A percentile compares a stretch with the other conserved stretches of the same genome.
Conservation (phyloP, 2,329 filamentous ascomycete genomes). For the Hirsutella rhossiliensis region DNA sequence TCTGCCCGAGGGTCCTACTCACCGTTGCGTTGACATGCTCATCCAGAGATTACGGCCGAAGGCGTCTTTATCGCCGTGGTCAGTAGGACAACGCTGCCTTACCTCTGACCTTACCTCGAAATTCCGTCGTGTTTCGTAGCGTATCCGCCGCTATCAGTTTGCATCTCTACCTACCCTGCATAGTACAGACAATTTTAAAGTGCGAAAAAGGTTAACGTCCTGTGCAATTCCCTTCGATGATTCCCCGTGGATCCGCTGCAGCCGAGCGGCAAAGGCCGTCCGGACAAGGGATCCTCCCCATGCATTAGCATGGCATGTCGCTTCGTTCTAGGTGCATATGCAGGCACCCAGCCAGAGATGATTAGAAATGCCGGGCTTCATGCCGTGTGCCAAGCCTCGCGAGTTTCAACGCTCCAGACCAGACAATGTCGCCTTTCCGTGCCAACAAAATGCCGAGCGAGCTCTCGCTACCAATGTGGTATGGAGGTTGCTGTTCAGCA, state of each 20-base stretch:
- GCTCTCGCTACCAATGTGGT: neutral
- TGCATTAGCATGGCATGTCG: neutral
- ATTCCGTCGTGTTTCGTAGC: constrained; percentile 3
- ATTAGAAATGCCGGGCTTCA: neutral
- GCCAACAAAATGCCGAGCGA: no score
- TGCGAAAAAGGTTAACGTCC: constrained; percentile 1
- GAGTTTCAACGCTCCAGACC: neutral
- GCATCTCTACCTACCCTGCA: constrained; percentile 6
- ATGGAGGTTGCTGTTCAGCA: constrained; percentile 2
- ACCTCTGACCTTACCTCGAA: constrained; percentile 44
- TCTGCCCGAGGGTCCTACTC: neutral
- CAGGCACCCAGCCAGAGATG: neutral
- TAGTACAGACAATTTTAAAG: constrained; percentile 3
- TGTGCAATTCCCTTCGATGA: neutral
- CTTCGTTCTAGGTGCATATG: neutral
- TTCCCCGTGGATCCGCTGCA: neutral
- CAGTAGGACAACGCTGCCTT: constrained; percentile 31
- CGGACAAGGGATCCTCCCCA: neutral
- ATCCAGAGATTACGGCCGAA: neutral
- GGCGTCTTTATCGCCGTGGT: constrained; percentile 8
- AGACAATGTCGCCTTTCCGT: no score
- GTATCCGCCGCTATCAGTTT: constrained; percentile 1
- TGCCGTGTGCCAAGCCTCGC: neutral
- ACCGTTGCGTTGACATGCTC: neutral
- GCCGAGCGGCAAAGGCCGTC: neutral